These are phyloP conservation scores for Trichophyton verrucosum DNA, from an alignment of 2,329 filamentous ascomycete genomes.

Conservation along the genomic window DNA sequence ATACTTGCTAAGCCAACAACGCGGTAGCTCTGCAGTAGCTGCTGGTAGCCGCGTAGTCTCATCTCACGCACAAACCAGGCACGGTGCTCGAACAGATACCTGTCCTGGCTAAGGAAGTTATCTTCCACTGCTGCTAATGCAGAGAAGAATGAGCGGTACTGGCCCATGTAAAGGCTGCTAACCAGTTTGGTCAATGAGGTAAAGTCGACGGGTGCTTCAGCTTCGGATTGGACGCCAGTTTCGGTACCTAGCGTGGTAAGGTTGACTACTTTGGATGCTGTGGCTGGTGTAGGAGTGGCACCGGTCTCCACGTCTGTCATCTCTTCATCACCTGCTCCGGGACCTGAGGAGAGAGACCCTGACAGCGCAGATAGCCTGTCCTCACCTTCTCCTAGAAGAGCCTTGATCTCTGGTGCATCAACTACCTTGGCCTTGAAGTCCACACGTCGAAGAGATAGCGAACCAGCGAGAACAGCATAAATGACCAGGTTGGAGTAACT, in stretches of 20 bases:
- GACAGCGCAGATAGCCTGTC: conserved; percentile 75
- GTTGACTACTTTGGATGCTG: conserved; percentile 66
- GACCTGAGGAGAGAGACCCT: conserved; percentile 68
- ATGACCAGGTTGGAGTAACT: conserved; percentile 89
- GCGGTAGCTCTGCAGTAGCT: conserved; percentile 91
- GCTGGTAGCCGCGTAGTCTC: conserved; percentile 90
- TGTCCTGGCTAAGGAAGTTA: conserved; percentile 83
- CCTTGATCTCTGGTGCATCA: conserved; percentile 95
- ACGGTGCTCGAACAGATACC: conserved; percentile 90
- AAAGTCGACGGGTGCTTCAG: conserved; percentile 78
- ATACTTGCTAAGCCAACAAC: conserved; percentile 95
- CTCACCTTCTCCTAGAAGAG: conserved; percentile 79
- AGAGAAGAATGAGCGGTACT: conserved; percentile 89
- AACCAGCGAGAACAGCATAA: conserved; percentile 89
- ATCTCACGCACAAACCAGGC: conserved; percentile 98
- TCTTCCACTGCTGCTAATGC: conserved; percentile 84
- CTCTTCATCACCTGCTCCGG: conserved; percentile 62
- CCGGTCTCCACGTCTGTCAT: conserved; percentile 46
- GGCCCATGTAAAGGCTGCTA: conserved; percentile 80
- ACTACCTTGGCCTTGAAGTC: conserved; percentile 99
- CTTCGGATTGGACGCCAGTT: conserved; percentile 54
- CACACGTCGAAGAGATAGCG: conserved; percentile 85
- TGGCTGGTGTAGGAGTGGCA: conserved; percentile 35
- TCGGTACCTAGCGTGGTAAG: conserved; percentile 67
- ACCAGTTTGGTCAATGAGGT: conserved; percentile 76